Evolutionary conservation across 768 basidiomycete genomes (phyloP), one percentile per base, ranked within the genome.

Genomic region (Phaffia tasmanica): DNA sequence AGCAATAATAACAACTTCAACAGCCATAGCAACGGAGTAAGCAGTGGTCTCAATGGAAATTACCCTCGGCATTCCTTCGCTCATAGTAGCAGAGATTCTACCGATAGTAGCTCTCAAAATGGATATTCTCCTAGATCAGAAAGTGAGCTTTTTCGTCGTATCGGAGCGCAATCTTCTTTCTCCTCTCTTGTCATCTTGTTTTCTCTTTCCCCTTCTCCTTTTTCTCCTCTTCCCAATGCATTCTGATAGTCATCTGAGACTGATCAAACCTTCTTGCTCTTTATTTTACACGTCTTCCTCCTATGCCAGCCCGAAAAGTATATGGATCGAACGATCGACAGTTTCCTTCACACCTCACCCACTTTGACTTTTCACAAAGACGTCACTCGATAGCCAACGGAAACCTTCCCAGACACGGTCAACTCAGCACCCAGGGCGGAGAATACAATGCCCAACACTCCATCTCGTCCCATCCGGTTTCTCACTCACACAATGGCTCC

Each of bases 361-460:
- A 81, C 64, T 84, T 84, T 72, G 85, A 87, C 77, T 84, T 84
- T 73, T 83, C 77, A 70, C 86, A 86, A 79, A 81, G 86, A 57
- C 79, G 86, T 27, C 86, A 86, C 72, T 86, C 86, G 30, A 84
- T 87, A 70, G 84, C 84, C 51, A 81, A 82, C 71, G 82, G 83
- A 70, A 80, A 70, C 67, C 63, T 68, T 53, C 30, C 64, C 61
- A 58, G 60, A 23, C 18, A 55, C 48, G 9, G 49, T 55, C 48
- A 57, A 50, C 1, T 48, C 29, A 51, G 57, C 19, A 25, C n/a
- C 51, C 18, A 48, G 49, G n/a, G 57, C 46, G 46, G 57, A 57
- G 47, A 59, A 47, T 35, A 55, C 53, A 50, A 55, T 55, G 15
- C n/a, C 55, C 11, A 50, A 46, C 15, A 16, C 51, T 19, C 56